These are phyloP conservation scores for Dictyostelium citrinum DNA, from an alignment of 78 protist genomes.

Conservation along the genomic window DNA sequence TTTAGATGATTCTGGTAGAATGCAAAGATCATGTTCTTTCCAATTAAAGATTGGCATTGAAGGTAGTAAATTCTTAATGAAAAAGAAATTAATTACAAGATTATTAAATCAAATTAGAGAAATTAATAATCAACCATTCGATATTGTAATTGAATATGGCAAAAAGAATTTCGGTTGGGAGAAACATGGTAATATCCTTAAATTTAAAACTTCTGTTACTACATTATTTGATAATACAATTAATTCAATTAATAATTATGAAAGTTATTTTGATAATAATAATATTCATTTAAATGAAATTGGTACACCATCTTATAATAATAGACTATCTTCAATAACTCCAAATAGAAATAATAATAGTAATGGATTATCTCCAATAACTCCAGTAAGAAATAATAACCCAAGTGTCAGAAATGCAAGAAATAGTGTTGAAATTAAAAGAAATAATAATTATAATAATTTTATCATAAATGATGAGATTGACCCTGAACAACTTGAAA, in stretches of 20 bases:
- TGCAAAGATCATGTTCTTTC: not conserved
- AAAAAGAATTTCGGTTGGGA: slow-evolving; percentile 73
- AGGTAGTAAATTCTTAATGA: slow-evolving; percentile 37
- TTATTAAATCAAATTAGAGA: slow-evolving; percentile 8
- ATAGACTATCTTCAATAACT: not conserved
- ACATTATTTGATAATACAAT: slow-evolving; percentile 20
- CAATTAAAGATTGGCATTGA: slow-evolving; percentile 22
- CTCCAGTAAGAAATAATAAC: not conserved
- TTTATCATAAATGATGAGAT: not conserved
- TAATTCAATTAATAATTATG: not conserved
- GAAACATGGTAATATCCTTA: slow-evolving; percentile 13
- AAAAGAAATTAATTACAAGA: slow-evolving; percentile 20
- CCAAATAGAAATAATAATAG: not conserved
- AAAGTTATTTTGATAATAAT: not conserved
- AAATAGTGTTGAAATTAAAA: not conserved
- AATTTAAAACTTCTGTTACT: slow-evolving; percentile 13
- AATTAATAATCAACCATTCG: slow-evolving; percentile 39
- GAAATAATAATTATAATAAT: not conserved
- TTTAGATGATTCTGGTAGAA: not conserved
- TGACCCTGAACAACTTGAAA: not conserved
- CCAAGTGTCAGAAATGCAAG: not conserved
- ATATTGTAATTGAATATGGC: slow-evolving; percentile 57
- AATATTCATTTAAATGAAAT: not conserved
- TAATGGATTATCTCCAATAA: not conserved
- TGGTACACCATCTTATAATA: not conserved